A percentile compares a stretch with the other conserved stretches of the same genome.
These are phyloP conservation scores for Neurospora discreta DNA, from an alignment of 495 filamentous ascomycete genomes.

Conservation along the genomic window DNA sequence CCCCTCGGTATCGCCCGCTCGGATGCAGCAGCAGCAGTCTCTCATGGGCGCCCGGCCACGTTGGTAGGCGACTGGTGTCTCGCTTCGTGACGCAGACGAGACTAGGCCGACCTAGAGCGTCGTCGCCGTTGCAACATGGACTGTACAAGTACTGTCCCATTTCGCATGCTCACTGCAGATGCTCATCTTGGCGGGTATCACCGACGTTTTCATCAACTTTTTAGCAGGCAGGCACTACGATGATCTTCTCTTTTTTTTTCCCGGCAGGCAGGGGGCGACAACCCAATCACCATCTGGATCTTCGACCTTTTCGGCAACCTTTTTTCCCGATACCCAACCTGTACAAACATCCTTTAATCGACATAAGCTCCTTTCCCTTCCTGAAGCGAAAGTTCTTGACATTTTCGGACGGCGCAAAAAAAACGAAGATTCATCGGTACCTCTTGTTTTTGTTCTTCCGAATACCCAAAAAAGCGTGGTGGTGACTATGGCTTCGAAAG, in stretches of 20 bases:
- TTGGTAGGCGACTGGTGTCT: conserved; percentile 33
- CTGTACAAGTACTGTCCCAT: conserved; percentile 16
- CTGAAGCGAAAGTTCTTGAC: conserved; percentile 20
- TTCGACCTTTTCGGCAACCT: conserved; percentile 18
- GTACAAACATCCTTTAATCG: conserved; percentile 27
- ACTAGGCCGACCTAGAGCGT: conserved; percentile 14
- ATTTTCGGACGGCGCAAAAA: conserved; percentile 25
- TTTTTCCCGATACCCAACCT: conserved; percentile 14
- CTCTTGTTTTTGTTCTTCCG: conserved; percentile 18
- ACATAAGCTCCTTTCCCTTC: conserved; percentile 17
- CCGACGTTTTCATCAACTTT: conserved; percentile 13
- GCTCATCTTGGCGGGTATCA: conserved; percentile 29
- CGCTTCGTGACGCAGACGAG: conserved; percentile 22
- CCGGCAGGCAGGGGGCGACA: conserved; percentile 20
- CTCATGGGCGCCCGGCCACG: conserved; percentile 23
- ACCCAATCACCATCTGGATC: conserved; percentile 14
- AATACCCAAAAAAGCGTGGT: conserved; percentile 14
- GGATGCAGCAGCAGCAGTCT: conserved; percentile 49
- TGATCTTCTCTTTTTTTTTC: conserved; percentile 12
- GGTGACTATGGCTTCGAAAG: conserved; percentile 24
- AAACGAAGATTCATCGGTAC: conserved; percentile 26
- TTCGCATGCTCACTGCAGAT: conserved; percentile 16
- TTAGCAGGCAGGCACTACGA: conserved; percentile 25
- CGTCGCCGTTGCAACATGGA: conserved; percentile 22
- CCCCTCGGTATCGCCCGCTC: conserved; percentile 72